Percentiles rank a stretch among this genome's conserved stretches.
phyloP scores from a whole-genome alignment of 345 rosid species.

The Bruguiera parviflora region DNA sequence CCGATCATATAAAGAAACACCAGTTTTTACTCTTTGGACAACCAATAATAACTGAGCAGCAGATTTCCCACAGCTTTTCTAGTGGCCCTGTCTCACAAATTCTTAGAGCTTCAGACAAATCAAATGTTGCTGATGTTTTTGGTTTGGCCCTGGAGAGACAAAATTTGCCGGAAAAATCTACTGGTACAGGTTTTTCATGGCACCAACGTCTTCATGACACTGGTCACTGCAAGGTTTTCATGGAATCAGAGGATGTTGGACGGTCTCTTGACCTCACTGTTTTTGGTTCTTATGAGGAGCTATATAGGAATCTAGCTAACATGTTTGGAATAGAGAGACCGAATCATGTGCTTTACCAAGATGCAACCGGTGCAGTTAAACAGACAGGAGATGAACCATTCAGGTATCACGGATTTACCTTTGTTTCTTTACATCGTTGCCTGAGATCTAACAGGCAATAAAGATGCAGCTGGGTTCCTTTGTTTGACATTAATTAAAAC shows the following conservation, averaged over 20 bases:
- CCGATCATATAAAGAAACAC: conserved; percentile 50
- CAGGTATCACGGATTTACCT: conserved; percentile 45
- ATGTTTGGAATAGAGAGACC: conserved; percentile 74
- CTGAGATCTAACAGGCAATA: background rate
- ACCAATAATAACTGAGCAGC: conserved; percentile 73
- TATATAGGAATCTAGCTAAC: conserved; percentile 56
- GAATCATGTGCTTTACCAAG: conserved; percentile 63
- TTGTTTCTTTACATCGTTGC: background rate
- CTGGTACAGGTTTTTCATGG: conserved; percentile 45
- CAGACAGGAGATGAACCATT: conserved; percentile 76
- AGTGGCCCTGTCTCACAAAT: conserved; percentile 38
- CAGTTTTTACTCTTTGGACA: conserved; percentile 86
- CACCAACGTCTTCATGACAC: conserved; percentile 35
- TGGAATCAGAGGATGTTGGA: conserved; percentile 89
- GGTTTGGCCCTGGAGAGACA: conserved; percentile 29
- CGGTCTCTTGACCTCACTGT: conserved; percentile 75
- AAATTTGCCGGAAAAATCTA: conserved; percentile 31
- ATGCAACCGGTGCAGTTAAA: conserved; percentile 53
- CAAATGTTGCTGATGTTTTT: conserved; percentile 28
- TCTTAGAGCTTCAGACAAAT: conserved; percentile 24
- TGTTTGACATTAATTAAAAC: background rate
- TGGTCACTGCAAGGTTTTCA: conserved; percentile 87
- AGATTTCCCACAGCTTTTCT: conserved; percentile 41
- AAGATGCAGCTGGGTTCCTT: background rate
- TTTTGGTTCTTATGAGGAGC: conserved; percentile 74